A percentile compares a stretch with the other conserved stretches of the same genome.
phyloP scores from a whole-genome alignment of 2,329 filamentous ascomycete genomes.

The Colletotrichum kahawae region DNA sequence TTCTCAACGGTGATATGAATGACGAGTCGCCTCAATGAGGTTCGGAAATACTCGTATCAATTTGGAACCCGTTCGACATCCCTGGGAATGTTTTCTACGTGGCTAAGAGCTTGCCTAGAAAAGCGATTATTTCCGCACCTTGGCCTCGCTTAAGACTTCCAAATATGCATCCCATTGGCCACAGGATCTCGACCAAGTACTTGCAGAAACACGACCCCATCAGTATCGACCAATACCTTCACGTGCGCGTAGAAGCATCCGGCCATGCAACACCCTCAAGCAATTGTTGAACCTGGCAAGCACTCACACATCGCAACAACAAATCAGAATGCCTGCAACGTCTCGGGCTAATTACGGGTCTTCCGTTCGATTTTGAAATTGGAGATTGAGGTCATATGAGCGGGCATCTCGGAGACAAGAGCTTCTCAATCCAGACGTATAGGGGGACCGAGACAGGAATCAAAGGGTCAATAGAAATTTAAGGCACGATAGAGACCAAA shows the following conservation, averaged over 20 bases:
- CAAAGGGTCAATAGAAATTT: accelerated
- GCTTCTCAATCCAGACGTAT: not conserved
- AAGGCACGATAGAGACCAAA: not conserved
- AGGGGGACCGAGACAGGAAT: not conserved
- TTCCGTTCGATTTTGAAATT: not conserved
- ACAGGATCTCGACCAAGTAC: not conserved
- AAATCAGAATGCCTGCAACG: not conserved
- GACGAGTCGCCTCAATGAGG: not conserved
- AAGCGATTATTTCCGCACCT: not conserved
- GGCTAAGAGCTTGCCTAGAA: not conserved
- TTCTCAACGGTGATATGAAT: not conserved
- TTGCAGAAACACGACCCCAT: too few species aligned
- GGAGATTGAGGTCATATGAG: accelerated
- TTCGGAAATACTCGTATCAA: not conserved
- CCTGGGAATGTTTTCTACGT: not conserved
- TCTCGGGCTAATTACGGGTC: not conserved
- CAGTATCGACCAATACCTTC: too few species aligned
- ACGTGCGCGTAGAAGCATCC: too few species aligned
- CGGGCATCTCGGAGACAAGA: not conserved
- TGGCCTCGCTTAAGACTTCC: not conserved
- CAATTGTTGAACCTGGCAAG: not conserved
- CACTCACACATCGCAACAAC: not conserved
- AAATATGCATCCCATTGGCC: not conserved
- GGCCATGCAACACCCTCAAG: not conserved
- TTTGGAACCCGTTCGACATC: not conserved